A percentile compares a stretch with the other conserved stretches of the same genome.
Conservation (phyloP, 2,329 filamentous ascomycete species). For the Penicillium sumatraense region DNA sequence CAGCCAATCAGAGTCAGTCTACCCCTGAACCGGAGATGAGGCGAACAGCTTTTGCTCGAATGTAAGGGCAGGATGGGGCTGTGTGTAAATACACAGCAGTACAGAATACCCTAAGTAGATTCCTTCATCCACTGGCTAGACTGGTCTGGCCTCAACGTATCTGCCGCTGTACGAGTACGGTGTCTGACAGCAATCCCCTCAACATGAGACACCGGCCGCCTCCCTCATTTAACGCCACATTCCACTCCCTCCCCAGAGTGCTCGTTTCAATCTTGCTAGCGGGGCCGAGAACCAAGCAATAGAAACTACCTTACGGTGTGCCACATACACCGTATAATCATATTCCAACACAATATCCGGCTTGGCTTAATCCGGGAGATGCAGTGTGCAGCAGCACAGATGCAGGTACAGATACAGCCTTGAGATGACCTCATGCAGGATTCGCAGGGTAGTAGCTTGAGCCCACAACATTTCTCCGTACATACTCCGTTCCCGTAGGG, state of each 20-base stretch:
- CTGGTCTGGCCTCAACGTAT: neutral
- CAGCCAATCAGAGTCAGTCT: constrained; percentile 24
- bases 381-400: too few species aligned
- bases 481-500: too few species aligned
- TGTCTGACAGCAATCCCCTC: neutral
- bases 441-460: too few species aligned
- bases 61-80: constrained; percentile 5
- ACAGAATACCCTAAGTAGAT: neutral
- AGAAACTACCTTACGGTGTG: neutral
- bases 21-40: constrained; percentile 28
- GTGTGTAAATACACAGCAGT: neutral
- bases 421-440: neutral
- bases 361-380: neutral
- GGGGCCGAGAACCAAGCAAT: neutral
- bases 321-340: too few species aligned
- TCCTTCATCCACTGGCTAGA: neutral
- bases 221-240: constrained; percentile 10
- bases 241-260: neutral
- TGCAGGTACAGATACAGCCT: too few species aligned
- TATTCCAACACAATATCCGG: too few species aligned
- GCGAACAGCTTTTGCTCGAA: neutral
- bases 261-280: neutral
- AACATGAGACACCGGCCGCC: constrained; percentile 14
- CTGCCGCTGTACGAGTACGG: neutral
- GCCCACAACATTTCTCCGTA: too few species aligned